A percentile compares a stretch with the other conserved stretches of the same genome.
Evolutionary conservation across 1,139 yeast genomes (phyloP).

Genomic region (Komagataea norvegica): DNA sequence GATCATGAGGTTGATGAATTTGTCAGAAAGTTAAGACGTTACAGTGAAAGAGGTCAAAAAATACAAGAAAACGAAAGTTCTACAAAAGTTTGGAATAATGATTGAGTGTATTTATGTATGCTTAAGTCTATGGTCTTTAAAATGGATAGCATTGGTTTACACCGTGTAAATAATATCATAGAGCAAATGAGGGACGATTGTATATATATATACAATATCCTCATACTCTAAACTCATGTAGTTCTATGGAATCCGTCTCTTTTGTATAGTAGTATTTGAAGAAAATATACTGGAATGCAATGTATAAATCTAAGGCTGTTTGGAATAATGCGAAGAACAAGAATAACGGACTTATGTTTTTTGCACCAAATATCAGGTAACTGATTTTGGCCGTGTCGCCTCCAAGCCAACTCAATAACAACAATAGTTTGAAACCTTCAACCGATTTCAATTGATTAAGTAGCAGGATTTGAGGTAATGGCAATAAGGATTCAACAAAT

Average conservation of each 20-base stretch:
- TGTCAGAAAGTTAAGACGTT: constrained; percentile 34
- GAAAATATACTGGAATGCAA: constrained; percentile 70
- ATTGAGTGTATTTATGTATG: constrained; percentile 6
- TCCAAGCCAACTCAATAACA: constrained; percentile 79
- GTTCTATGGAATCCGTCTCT: constrained; percentile 18
- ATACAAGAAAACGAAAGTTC: background rate
- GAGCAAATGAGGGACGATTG: background rate
- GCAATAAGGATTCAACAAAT: constrained; percentile 75
- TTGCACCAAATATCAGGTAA: constrained; percentile 69
- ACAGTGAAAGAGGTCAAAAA: constrained; percentile 32
- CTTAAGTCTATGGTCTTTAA: too few relatives aligned
- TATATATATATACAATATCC: constrained; percentile 1
- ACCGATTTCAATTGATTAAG: constrained; percentile 64
- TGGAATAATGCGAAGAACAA: constrained; percentile 78
- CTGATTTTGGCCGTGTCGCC: constrained; percentile 80
- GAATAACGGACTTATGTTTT: constrained; percentile 62
- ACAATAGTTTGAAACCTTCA: constrained; percentile 71
- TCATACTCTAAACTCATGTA: constrained; percentile 18
- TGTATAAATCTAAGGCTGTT: constrained; percentile 68
- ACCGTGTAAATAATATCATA: background rate
- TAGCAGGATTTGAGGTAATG: constrained; percentile 80
- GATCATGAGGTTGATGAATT: constrained; percentile 28
- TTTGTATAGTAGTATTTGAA: constrained; percentile 38
- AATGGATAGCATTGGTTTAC: too few relatives aligned
- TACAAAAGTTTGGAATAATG: constrained; percentile 22